These are phyloP conservation scores for Bipolaris sorokiniana DNA, from an alignment of 2,329 filamentous ascomycete genomes.

Conservation along the genomic window DNA sequence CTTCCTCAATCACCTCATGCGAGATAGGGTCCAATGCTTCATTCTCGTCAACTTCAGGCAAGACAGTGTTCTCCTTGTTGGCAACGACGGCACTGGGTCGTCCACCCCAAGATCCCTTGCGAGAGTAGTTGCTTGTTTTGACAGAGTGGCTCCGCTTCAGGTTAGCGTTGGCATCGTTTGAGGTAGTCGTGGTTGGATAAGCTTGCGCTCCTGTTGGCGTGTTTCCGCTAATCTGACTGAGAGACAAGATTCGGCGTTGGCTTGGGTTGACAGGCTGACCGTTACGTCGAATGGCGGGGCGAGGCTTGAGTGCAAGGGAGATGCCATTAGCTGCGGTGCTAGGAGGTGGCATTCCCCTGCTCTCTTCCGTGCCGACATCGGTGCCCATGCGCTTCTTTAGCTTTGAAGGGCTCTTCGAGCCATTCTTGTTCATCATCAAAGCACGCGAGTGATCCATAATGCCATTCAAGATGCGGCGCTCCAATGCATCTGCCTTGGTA, in stretches of 20 bases:
- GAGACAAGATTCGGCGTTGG: conserved; percentile 79
- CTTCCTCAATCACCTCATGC: conserved; percentile 38
- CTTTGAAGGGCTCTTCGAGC: conserved; percentile 49
- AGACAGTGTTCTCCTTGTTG: conserved; percentile 57
- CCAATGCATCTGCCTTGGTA: conserved; percentile 81
- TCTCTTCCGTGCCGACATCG: conserved; percentile 46
- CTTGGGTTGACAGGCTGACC: conserved; percentile 47
- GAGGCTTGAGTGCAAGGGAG: conserved; percentile 58
- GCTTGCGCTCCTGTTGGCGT: conserved; percentile 57
- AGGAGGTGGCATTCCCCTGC: conserved; percentile 41
- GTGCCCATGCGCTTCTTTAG: conserved; percentile 42
- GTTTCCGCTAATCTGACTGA: conserved; percentile 88
- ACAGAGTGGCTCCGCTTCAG: conserved; percentile 58
- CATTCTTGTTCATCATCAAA: conserved; percentile 75
- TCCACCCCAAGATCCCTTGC: conserved; percentile 47
- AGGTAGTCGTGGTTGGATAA: conserved; percentile 41
- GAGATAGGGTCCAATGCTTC: conserved; percentile 30
- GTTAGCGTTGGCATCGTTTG: conserved; percentile 51
- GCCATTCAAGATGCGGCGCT: conserved; percentile 90
- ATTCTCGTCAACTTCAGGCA: conserved; percentile 53
- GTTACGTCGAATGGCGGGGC: conserved; percentile 51
- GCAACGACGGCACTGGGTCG: conserved; percentile 38
- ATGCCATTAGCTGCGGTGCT: conserved; percentile 47
- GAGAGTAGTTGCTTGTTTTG: conserved; percentile 43
- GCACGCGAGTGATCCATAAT: conserved; percentile 95